Percentiles rank a stretch among this genome's conserved stretches.
Conservation (phyloP, 176 grass and related monocot genomes). For the Oryza glumipatula region DNA sequence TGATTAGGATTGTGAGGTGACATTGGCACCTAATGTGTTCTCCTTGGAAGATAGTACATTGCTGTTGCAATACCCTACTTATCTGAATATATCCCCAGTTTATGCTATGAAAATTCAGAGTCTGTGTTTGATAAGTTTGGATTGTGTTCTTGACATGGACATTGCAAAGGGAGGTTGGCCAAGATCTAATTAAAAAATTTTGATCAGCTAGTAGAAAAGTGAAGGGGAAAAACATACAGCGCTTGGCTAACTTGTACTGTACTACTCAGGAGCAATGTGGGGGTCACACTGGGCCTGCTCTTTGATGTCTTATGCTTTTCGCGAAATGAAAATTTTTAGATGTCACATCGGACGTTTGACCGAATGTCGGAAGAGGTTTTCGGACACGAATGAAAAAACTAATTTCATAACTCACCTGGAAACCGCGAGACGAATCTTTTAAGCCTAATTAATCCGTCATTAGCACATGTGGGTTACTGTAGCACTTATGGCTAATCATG, state of each 20-base stretch:
- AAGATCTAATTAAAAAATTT: slow-evolving; percentile 17
- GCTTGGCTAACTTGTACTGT: not conserved
- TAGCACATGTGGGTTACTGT: too few relatives aligned
- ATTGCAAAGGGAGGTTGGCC: slow-evolving; percentile 29
- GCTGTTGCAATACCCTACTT: slow-evolving; percentile 13
- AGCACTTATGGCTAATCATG: too few relatives aligned
- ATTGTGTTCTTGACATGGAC: slow-evolving; percentile 50
- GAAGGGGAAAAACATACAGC: not conserved
- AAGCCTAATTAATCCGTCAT: too few relatives aligned
- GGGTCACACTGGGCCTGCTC: slow-evolving; percentile 21
- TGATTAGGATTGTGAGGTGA: slow-evolving; percentile 37
- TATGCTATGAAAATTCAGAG: slow-evolving; percentile 6
- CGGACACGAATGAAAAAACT: too few relatives aligned
- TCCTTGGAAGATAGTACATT: slow-evolving; percentile 26
- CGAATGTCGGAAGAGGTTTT: too few relatives aligned
- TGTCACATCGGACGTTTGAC: too few relatives aligned
- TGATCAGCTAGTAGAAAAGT: not conserved
- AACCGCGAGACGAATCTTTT: too few relatives aligned
- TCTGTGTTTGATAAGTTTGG: slow-evolving; percentile 32
- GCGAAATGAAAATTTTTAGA: too few relatives aligned
- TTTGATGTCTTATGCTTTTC: slow-evolving; percentile 27
- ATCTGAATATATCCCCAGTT: not conserved
- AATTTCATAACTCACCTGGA: too few relatives aligned
- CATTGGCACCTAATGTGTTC: slow-evolving; percentile 38
- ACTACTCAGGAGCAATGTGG: slow-evolving; percentile 15